phyloP scores from a whole-genome alignment of 2,329 filamentous ascomycete genomes.

The Exophiala sp. region DNA sequence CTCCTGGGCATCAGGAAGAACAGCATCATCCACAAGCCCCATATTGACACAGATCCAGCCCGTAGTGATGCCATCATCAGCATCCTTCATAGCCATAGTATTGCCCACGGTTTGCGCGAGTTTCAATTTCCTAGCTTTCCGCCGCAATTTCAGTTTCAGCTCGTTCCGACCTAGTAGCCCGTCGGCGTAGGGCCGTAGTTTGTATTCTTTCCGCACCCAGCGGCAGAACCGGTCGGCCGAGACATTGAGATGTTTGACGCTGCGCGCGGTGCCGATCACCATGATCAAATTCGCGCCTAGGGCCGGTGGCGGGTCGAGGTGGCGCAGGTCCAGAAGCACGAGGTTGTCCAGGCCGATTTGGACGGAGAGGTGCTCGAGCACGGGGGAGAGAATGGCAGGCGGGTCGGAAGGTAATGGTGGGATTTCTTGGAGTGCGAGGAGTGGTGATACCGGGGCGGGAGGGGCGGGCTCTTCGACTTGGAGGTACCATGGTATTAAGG shows the following conservation, averaged over 20 bases:
- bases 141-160: slow-evolving; percentile 75
- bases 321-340: slow-evolving; percentile 71
- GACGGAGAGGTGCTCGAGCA: slow-evolving; percentile 73
- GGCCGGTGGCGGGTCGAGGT: slow-evolving; percentile 77
- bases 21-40: slow-evolving; percentile 51
- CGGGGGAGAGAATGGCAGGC: slow-evolving; percentile 63
- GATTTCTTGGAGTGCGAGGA: slow-evolving; percentile 51
- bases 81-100: slow-evolving; percentile 50
- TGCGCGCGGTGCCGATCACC: slow-evolving; percentile 85
- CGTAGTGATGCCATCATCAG: slow-evolving; percentile 81
- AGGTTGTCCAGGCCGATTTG: slow-evolving; percentile 83
- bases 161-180: slow-evolving; percentile 86
- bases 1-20: slow-evolving; percentile 3
- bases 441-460: slow-evolving; percentile 34
- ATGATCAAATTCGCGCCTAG: slow-evolving; percentile 85
- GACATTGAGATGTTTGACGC: slow-evolving; percentile 87
- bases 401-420: slow-evolving; percentile 62
- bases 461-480: slow-evolving; percentile 54
- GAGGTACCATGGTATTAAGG: slow-evolving; percentile 72
- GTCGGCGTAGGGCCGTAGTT: slow-evolving; percentile 71
- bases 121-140: slow-evolving; percentile 74
- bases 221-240: slow-evolving; percentile 83
- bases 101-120: slow-evolving; percentile 67
- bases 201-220: slow-evolving; percentile 69
- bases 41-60: slow-evolving; percentile 96